A percentile compares a stretch with the other conserved stretches of the same genome.
phyloP scores from a whole-genome alignment of 2,329 filamentous ascomycete genomes.

The Aspergillus vadensis region DNA sequence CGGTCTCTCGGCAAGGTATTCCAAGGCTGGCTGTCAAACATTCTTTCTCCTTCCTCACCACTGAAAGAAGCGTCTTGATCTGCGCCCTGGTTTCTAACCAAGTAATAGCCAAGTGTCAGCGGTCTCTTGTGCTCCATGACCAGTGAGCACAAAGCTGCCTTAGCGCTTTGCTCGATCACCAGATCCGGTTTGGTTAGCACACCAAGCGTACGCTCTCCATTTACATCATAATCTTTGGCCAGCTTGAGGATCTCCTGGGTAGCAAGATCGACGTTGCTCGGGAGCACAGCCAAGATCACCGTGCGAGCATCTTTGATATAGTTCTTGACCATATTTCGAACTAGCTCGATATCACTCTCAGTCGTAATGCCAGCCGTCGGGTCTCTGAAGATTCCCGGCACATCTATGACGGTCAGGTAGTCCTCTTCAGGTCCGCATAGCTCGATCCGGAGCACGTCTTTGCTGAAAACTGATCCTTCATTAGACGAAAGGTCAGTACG shows the following conservation, averaged over 20 bases:
- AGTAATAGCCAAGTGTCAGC: not conserved
- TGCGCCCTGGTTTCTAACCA: not conserved
- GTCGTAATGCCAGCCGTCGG: constrained; percentile 38
- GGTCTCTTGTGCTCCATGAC: not conserved
- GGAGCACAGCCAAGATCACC: constrained; percentile 49
- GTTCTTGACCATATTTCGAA: constrained; percentile 40
- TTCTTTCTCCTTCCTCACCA: not conserved
- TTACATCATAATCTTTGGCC: constrained; percentile 39
- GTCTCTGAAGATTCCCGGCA: constrained; percentile 50
- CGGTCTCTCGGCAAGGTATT: not conserved
- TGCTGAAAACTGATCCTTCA: constrained; percentile 38
- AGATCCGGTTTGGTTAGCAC: constrained; percentile 64
- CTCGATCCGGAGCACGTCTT: constrained; percentile 47
- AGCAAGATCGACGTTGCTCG: constrained; percentile 48
- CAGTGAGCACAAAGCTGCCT: constrained; percentile 13
- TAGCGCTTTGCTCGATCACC: constrained; percentile 31
- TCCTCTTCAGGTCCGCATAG: constrained; percentile 45
- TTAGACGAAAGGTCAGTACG: constrained; percentile 18
- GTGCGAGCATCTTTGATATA: constrained; percentile 46
- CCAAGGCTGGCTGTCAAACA: not conserved
- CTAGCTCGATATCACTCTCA: constrained; percentile 40
- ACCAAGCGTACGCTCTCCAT: constrained; percentile 45
- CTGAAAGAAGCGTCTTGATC: not conserved
- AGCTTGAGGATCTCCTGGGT: constrained; percentile 51
- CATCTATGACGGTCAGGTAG: constrained; percentile 48